These are phyloP conservation scores for Balamuthia mandrillaris DNA, from an alignment of 208 protist species.

Conservation along the genomic window DNA sequence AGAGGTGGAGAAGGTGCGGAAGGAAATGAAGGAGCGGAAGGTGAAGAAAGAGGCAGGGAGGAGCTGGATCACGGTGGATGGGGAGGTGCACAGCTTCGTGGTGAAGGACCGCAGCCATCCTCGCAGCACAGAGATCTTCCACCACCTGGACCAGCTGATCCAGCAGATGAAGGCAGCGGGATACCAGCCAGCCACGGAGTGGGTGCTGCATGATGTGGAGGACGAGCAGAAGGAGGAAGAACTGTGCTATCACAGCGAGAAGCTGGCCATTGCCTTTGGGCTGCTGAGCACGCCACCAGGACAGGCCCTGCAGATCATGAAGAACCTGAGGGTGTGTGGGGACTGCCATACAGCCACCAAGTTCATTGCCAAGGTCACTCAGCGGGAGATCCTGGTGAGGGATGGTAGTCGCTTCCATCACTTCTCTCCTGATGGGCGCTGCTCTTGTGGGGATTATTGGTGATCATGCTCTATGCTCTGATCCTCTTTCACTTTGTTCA, in stretches of 20 bases:
- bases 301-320: not conserved
- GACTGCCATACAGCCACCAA: constrained; percentile 42
- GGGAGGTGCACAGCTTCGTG: not conserved
- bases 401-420: constrained; percentile 39
- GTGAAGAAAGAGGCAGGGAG: constrained; percentile 6
- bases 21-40: not conserved
- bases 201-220: not conserved
- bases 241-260: constrained; percentile 34
- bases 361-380: not conserved
- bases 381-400: constrained; percentile 17
- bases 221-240: not conserved
- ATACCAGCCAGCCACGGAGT: constrained; percentile 28
- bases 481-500: too few species aligned
- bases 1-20: not conserved
- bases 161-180: not conserved
- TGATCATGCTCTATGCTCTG: too few species aligned
- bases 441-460: constrained; percentile 30
- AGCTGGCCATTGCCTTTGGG: not conserved
- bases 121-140: not conserved
- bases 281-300: not conserved
- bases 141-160: not conserved
- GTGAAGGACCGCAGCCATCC: not conserved
- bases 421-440: constrained; percentile 17
- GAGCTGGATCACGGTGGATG: constrained; percentile 23
- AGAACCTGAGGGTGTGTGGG: constrained; percentile 32